Evolutionary conservation across 2,329 filamentous ascomycete genomes (phyloP).

Genomic region (Fusarium albosuccineum): DNA sequence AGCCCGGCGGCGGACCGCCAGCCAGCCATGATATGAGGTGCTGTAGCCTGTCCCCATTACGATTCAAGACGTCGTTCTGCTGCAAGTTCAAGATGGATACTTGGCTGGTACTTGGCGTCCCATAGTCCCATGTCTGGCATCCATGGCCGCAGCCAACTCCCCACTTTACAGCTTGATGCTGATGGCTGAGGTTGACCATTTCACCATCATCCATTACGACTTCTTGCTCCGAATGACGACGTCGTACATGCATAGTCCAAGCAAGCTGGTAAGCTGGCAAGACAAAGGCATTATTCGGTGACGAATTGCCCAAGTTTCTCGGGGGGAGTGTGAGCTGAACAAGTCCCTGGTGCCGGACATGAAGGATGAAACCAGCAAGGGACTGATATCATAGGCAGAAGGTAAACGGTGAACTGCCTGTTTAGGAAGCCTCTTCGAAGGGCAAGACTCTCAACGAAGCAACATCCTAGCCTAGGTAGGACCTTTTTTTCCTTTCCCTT

Average conservation of each 20-base stretch:
- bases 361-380: not conserved
- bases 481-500: not conserved
- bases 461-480: slow-evolving; percentile 9
- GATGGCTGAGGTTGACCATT: slow-evolving; percentile 23
- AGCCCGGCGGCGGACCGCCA: slow-evolving; percentile 17
- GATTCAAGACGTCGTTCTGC: slow-evolving; percentile 25
- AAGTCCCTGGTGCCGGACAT: not conserved
- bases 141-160: slow-evolving; percentile 27
- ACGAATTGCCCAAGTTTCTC: not conserved
- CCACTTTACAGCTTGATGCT: slow-evolving; percentile 36
- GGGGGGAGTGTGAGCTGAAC: not conserved
- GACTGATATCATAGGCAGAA: slow-evolving; percentile 6
- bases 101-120: slow-evolving; percentile 31
- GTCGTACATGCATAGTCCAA: slow-evolving; percentile 15
- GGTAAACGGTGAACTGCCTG: slow-evolving; percentile 23
- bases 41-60: slow-evolving; percentile 7
- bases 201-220: slow-evolving; percentile 34
- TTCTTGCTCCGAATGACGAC: slow-evolving; percentile 34
- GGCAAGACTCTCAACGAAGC: slow-evolving; percentile 16
- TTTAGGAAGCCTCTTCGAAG: slow-evolving; percentile 35
- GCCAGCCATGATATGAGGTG: slow-evolving; percentile 31
- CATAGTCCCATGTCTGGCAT: slow-evolving; percentile 25
- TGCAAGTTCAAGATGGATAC: slow-evolving; percentile 24
- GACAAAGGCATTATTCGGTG: slow-evolving; percentile 5
- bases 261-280: no score